Percentiles rank a stretch among this genome's conserved stretches.
phyloP scores from a whole-genome alignment of 2,329 filamentous ascomycete species.

The Pseudogymnoascus pannorum region DNA sequence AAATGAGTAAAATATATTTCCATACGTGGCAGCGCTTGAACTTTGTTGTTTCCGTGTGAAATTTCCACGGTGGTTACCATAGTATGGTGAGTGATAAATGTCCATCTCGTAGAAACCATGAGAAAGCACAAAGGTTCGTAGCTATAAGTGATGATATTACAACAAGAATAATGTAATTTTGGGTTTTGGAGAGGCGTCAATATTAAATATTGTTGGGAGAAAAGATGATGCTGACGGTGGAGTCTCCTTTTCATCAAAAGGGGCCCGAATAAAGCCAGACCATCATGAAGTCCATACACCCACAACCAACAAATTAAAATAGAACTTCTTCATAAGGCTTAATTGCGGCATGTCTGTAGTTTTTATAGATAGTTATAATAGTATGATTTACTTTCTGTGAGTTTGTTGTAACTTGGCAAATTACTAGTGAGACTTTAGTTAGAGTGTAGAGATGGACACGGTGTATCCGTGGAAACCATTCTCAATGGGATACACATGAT shows the following conservation, averaged over 20 bases:
- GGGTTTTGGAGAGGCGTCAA: too few relatives aligned
- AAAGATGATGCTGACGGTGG: not conserved
- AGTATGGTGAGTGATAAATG: not conserved
- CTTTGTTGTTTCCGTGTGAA: not conserved
- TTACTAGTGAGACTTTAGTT: not conserved
- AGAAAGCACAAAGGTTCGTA: too few relatives aligned
- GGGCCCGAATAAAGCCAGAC: not conserved
- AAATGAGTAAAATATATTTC: not conserved
- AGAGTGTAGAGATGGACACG: not conserved
- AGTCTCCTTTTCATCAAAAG: conserved; percentile 3
- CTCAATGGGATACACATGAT: not conserved
- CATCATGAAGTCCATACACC: not conserved
- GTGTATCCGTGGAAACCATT: not conserved
- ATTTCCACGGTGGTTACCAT: not conserved
- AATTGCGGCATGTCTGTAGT: not conserved
- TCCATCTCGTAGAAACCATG: not conserved
- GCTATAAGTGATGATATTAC: not conserved
- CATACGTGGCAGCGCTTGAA: not conserved
- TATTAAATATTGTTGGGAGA: too few relatives aligned
- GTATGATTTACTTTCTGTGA: too few relatives aligned
- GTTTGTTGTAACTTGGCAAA: not conserved
- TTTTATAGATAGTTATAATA: not conserved
- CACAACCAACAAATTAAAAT: not conserved
- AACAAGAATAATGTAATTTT: not conserved
- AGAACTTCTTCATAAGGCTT: not conserved